phyloP scores from a whole-genome alignment of 208 protist species.

The Leishmania aethiopica region DNA sequence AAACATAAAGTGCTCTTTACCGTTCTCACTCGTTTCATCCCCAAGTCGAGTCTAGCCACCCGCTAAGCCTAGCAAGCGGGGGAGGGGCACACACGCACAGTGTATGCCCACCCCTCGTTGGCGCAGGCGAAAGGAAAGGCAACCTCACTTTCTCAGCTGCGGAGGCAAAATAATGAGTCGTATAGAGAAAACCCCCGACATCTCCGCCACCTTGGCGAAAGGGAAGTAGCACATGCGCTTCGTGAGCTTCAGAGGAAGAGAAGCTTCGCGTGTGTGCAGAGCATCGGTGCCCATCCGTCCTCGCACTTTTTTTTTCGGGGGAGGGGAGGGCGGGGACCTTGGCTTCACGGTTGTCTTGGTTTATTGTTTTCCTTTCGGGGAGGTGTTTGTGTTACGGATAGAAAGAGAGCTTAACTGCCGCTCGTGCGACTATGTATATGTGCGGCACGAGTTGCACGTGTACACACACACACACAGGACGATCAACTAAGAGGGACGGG shows the following conservation, averaged over 20 bases:
- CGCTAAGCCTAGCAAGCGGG: not conserved
- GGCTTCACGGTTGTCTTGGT: not conserved
- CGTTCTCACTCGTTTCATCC: not conserved
- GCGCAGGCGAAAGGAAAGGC: not conserved
- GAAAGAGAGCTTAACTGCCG: not conserved
- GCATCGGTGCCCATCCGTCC: not conserved
- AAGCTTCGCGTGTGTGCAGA: not conserved
- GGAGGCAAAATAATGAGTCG: not conserved
- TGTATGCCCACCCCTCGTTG: not conserved
- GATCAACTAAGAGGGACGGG: not conserved
- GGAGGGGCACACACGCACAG: not conserved
- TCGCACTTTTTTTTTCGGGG: too few species aligned
- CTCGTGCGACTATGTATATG: not conserved
- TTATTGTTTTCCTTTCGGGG: not conserved
- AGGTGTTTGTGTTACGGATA: not conserved
- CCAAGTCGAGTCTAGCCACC: not conserved
- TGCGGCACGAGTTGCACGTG: not conserved
- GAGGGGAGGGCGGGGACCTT: too few species aligned
- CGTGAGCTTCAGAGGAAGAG: not conserved
- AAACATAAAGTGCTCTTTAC: not conserved
- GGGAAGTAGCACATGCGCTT: not conserved
- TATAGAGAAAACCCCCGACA: not conserved
- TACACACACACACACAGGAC: not conserved
- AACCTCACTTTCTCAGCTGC: not conserved
- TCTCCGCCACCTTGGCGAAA: too few species aligned